Percentiles rank a stretch among this genome's conserved stretches.
phyloP scores from a whole-genome alignment of 2,329 filamentous ascomycete species.

The Ascochyta clinopodiicola region DNA sequence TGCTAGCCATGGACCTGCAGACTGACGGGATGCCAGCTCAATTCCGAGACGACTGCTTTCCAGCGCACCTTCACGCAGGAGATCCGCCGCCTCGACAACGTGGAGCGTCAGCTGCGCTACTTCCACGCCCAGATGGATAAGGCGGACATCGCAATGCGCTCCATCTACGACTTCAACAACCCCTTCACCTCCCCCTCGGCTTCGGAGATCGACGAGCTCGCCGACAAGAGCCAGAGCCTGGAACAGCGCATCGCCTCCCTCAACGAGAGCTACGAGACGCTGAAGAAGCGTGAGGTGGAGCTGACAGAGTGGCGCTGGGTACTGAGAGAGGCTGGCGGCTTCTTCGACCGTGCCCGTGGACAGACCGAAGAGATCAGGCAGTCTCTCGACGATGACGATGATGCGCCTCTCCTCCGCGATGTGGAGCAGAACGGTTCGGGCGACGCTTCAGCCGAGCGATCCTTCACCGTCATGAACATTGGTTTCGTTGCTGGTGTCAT shows the following conservation, averaged over 20 bases:
- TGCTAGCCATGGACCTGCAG: constrained; percentile 3
- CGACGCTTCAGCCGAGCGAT: constrained; percentile 72
- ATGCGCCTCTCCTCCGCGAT: constrained; percentile 91
- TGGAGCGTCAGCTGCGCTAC: constrained; percentile 95
- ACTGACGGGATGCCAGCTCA: constrained; percentile 69
- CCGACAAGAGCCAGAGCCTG: constrained; percentile 88
- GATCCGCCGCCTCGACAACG: constrained; percentile 95
- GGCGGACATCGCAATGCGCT: constrained; percentile 81
- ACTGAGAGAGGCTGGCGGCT: constrained; percentile 90
- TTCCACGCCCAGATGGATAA: constrained; percentile 98
- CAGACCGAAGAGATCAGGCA: constrained; percentile 96
- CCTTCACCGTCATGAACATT: constrained; percentile 98
- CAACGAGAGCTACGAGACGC: constrained; percentile 97
- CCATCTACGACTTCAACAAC: constrained; percentile 89
- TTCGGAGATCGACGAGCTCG: constrained; percentile 93
- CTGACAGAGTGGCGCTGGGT: constrained; percentile 99
- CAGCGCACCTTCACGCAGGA: constrained; percentile 98
- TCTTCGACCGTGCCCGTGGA: constrained; percentile 95
- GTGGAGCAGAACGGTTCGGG: constrained; percentile 83
- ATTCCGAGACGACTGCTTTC: constrained; percentile 90
- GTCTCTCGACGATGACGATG: constrained; percentile 81
- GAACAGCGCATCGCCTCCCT: constrained; percentile 90
- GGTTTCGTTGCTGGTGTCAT: constrained; percentile 98
- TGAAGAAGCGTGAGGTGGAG: constrained; percentile 97
- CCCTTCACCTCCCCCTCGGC: constrained; percentile 86